A percentile compares a stretch with the other conserved stretches of the same genome.
Conservation (phyloP, 768 basidiomycete species). For the Lactifluus subvellereus region DNA sequence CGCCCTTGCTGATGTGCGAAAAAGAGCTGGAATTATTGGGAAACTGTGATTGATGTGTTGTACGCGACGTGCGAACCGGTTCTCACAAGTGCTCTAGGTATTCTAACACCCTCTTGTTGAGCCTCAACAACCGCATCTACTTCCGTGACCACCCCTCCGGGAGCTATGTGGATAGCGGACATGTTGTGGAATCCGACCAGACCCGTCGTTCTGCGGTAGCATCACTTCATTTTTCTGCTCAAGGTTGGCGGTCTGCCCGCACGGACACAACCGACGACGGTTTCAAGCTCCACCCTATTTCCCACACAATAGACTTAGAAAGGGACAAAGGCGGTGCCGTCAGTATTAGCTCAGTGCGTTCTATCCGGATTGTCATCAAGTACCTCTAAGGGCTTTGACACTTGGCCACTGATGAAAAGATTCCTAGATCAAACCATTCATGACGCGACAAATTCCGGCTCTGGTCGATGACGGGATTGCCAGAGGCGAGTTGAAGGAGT, state of each 20-base stretch:
- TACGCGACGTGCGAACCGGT: background rate
- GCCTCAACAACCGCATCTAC: slow-evolving; percentile 26
- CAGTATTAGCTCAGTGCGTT: background rate
- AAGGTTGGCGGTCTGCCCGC: background rate
- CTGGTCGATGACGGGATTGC: too few species aligned
- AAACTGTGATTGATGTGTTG: slow-evolving; percentile 16
- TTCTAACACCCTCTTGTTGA: slow-evolving; percentile 28
- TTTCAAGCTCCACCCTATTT: background rate
- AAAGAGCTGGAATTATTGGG: slow-evolving; percentile 24
- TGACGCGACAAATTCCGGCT: too few species aligned
- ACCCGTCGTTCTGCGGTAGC: background rate
- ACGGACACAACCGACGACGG: background rate
- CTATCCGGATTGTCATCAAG: background rate
- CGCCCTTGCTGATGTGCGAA: background rate
- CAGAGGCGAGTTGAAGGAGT: too few species aligned
- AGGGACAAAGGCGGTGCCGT: background rate
- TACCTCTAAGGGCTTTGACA: background rate
- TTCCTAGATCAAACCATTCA: background rate
- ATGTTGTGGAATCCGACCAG: background rate
- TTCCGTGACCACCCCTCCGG: slow-evolving; percentile 11
- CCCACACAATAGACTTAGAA: background rate
- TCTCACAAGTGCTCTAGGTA: slow-evolving; percentile 9
- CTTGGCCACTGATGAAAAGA: background rate
- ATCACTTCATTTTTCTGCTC: background rate
- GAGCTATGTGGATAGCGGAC: background rate